These are phyloP conservation scores for Immersiella caudata DNA, from an alignment of 495 filamentous ascomycete genomes.

Conservation along the genomic window DNA sequence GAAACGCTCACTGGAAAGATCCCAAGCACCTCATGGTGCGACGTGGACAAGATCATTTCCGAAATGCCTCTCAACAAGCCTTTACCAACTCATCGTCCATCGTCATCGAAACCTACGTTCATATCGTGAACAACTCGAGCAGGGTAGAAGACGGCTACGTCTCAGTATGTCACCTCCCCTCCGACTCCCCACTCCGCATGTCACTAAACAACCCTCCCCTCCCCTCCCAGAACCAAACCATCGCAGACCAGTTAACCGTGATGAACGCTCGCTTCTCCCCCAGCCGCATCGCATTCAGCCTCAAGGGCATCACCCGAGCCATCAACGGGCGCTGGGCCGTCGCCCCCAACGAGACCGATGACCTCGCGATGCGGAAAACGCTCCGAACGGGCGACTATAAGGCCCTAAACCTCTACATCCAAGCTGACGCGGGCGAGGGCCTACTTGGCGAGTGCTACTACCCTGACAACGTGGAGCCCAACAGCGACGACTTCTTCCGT, in stretches of 20 bases:
- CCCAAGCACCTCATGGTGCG: neutral
- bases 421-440: neutral
- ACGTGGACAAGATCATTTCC: neutral
- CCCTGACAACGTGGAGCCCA: neutral
- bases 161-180: neutral
- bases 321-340: slow-evolving; percentile 6
- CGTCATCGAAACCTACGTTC: slow-evolving; percentile 10
- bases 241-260: slow-evolving; percentile 12
- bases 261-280: slow-evolving; percentile 15
- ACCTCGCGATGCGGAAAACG: neutral
- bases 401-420: slow-evolving; percentile 13
- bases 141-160: slow-evolving; percentile 15
- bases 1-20: neutral
- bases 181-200: neutral
- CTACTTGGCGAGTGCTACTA: neutral
- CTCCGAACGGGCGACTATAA: slow-evolving; percentile 12
- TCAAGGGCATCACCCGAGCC: slow-evolving; percentile 8
- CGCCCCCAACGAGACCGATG: neutral
- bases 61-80: neutral
- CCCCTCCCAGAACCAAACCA: neutral
- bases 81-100: neutral
- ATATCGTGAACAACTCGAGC: slow-evolving; percentile 19
- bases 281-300: slow-evolving; percentile 12
- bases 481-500: neutral
- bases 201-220: neutral